Evolutionary conservation across 768 basidiomycete species (phyloP), one percentile per base, ranked within the genome.

Genomic region (Lenzites betulinus): DNA sequence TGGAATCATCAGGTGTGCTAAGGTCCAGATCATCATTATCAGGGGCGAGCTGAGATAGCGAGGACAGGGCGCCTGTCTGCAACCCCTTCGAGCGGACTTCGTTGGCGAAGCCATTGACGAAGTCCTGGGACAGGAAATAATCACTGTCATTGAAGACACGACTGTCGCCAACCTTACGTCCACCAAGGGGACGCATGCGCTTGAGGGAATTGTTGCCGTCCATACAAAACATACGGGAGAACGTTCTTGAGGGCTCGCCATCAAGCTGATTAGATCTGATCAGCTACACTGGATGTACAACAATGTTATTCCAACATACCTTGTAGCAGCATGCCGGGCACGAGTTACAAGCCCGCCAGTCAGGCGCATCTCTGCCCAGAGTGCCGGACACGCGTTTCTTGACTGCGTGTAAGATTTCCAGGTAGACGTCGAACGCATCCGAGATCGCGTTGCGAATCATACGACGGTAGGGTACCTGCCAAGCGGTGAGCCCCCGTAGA

Each of bases 281-380:
- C 41, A 46, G 13, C 18, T 6, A 7, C n/a, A 7, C 1, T 3
- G 11, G 1, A 4, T 1, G 16, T 36, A 13, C 6, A 38, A 16
- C 13, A 7, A 20, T 15, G 22, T 47, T n/a, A n/a, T n/a, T n/a
- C 13, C 7, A 7, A 43, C 51, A 7, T 54, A 77, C 71, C 69
- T 73, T 65, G 50, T 78, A 77, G 18, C 58, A 57, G 60, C 79
- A 80, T 1, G 76, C 59, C 0, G 74, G 73, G 62, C 79, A 81
- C 0, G 70, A 62, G 52, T 78, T 69, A 35, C 64, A 25, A 3
- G 73, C 70, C 2, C 70, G 60, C 74, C 76, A 81, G 33, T 77
- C 43, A 0, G 70, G 67, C 0, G 51, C 41, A 51, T 75, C 64
- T 0, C 69, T 63, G 1, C 69, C 69, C 18, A 81, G 69, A 2